These are phyloP conservation scores for Alternaria metachromatica DNA, from an alignment of 2,329 filamentous ascomycete genomes.

Conservation along the genomic window DNA sequence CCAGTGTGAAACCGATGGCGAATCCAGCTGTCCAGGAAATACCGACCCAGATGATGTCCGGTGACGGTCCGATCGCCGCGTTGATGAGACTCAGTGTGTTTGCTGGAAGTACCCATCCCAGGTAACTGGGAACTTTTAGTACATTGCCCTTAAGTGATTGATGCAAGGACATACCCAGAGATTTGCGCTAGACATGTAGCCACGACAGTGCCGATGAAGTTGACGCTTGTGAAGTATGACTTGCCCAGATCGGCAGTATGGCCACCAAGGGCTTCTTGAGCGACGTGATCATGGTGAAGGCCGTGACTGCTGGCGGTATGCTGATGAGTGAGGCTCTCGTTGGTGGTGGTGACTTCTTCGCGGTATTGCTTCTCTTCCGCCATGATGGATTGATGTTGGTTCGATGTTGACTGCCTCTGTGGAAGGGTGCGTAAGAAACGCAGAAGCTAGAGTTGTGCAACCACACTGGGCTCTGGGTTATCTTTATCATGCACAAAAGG, in stretches of 20 bases:
- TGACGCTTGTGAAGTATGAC: slow-evolving; percentile 33
- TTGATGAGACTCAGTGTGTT: slow-evolving; percentile 45
- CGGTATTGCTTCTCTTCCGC: slow-evolving; percentile 27
- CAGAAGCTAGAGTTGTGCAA: background rate
- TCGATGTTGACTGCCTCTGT: background rate
- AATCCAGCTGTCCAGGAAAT: slow-evolving; percentile 45
- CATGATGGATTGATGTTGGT: slow-evolving; percentile 15
- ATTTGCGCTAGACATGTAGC: slow-evolving; percentile 42
- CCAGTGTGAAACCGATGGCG: slow-evolving; percentile 47
- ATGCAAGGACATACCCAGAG: slow-evolving; percentile 15
- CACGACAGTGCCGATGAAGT: slow-evolving; percentile 41
- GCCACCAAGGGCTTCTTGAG: slow-evolving; percentile 37
- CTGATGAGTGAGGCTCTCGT: slow-evolving; percentile 8
- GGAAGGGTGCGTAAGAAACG: background rate
- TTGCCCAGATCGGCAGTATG: slow-evolving; percentile 31
- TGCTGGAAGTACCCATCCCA: slow-evolving; percentile 40
- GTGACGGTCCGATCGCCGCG: slow-evolving; percentile 46
- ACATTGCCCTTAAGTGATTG: background rate
- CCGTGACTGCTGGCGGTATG: slow-evolving; percentile 17
- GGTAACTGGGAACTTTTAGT: slow-evolving; percentile 18
- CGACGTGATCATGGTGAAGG: slow-evolving; percentile 40
- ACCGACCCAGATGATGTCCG: slow-evolving; percentile 49
- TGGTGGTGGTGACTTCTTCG: slow-evolving; percentile 17
- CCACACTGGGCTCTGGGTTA: slow-evolving; percentile 8
- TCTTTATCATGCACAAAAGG: slow-evolving; percentile 6